phyloP scores from a whole-genome alignment of 306 rosid species.

The Ziziphus jujuba region DNA sequence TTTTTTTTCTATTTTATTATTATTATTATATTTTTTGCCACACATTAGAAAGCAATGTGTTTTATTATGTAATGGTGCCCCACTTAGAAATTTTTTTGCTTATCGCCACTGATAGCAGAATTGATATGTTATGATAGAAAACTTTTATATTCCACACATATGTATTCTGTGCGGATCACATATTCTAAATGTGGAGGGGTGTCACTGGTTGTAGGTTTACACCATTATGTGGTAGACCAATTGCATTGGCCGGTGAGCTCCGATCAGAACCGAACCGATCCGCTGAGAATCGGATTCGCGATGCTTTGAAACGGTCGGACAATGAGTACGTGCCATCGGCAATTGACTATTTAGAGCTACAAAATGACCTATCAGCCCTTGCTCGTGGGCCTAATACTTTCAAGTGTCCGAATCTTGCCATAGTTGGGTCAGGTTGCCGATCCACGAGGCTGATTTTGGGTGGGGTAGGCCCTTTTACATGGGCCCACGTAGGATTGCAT shows the following conservation, averaged over 20 bases:
- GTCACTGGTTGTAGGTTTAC: conserved; percentile 78
- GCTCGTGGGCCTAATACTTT: conserved; percentile 79
- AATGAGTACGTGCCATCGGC: conserved; percentile 73
- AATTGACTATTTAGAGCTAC: conserved; percentile 66
- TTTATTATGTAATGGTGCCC: too few relatives aligned
- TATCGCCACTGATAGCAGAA: too few relatives aligned
- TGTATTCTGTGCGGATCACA: conserved; percentile 41
- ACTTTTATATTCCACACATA: too few relatives aligned
- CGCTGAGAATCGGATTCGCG: conserved; percentile 68
- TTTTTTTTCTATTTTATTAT: too few relatives aligned
- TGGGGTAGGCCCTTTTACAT: conserved; percentile 93
- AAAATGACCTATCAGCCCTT: conserved; percentile 64
- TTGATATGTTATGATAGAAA: too few relatives aligned
- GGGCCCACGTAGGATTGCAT: conserved; percentile 88
- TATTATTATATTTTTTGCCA: too few relatives aligned
- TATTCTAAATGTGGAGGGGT: conserved; percentile 85
- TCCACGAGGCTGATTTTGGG: conserved; percentile 92
- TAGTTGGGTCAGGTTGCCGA: conserved; percentile 85
- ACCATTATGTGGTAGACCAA: conserved; percentile 71
- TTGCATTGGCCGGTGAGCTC: conserved; percentile 63
- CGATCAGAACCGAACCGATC: conserved; percentile 71
- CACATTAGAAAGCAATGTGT: too few relatives aligned
- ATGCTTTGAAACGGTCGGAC: conserved; percentile 56
- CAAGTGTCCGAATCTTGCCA: conserved; percentile 76
- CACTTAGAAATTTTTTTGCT: too few relatives aligned